Percentiles rank a stretch among this genome's conserved stretches.
phyloP scores from a whole-genome alignment of 2,329 filamentous ascomycete genomes.

The Cercospora zeae-maydis region DNA sequence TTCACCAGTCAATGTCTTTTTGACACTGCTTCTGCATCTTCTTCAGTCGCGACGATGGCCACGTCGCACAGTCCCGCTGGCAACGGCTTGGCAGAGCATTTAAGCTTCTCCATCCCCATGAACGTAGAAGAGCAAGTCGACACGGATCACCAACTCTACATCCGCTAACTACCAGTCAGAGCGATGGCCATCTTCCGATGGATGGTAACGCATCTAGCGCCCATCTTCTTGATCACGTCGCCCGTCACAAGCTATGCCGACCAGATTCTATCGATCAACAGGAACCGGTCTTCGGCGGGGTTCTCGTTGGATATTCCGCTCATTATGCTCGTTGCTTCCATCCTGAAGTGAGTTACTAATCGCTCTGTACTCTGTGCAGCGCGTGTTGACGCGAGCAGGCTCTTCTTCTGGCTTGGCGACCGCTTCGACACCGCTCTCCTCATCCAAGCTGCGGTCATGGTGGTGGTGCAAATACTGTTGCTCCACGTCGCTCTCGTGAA shows the following conservation, averaged over 20 bases:
- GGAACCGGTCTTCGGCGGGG: conserved; percentile 56
- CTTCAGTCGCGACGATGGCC: conserved; percentile 3
- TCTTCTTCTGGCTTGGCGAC: conserved; percentile 64
- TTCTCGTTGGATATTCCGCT: conserved; percentile 65
- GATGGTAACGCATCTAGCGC: conserved; percentile 37
- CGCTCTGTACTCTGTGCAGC: neutral
- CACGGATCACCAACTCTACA: neutral
- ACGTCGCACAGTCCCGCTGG: conserved; percentile 1
- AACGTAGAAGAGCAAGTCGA: conserved; percentile 22
- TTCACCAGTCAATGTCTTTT: neutral
- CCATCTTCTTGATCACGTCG: conserved; percentile 53
- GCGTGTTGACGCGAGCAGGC: conserved; percentile 37
- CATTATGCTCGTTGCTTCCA: conserved; percentile 64
- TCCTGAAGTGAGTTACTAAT: conserved; percentile 52
- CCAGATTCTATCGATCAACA: conserved; percentile 63
- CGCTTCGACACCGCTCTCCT: conserved; percentile 58
- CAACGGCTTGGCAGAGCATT: conserved; percentile 2
- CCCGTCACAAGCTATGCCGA: conserved; percentile 64
- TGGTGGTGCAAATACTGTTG: conserved; percentile 55
- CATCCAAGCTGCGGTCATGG: conserved; percentile 59
- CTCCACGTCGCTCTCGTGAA: conserved; percentile 60
- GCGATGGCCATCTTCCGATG: conserved; percentile 35
- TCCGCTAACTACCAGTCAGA: conserved; percentile 22
- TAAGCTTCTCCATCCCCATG: conserved; percentile 19
- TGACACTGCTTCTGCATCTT: conserved; percentile 3